Base-by-base conservation (phyloP, 805 yeast genomes). In the Sungouiozyma intestinalis region DNA sequence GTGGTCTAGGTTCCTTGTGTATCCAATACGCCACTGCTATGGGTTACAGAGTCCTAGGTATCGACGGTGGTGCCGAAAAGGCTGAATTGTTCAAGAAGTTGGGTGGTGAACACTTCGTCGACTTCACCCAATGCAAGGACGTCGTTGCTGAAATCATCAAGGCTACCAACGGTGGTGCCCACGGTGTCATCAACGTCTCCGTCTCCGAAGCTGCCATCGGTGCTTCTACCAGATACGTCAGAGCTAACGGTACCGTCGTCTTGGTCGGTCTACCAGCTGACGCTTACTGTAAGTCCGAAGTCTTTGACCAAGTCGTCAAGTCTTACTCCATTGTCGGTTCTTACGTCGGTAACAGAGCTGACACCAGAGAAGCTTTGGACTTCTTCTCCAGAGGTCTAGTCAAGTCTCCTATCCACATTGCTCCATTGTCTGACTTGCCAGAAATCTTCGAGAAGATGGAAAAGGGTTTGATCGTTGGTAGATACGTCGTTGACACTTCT, bases 401-500 rank as follows among this genome's bases (percentile, higher is more conserved):
- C 61, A 70, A 73, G 63, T 74, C 85, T 48, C 84, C 85, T 53
- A 78, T 83, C 68, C 75, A 76, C 69, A 60, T 86, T 63, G 86
- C 79, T 41, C 86, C 87, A 45, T 72, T 85, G 55, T 76, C 86
- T 45, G 77, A 77, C 57, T 71, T 84, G 54, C 77, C 83, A 51
- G 64, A 62, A 44, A 81, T 85, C 49, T 85, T 74, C 70, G 72
- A 77, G 52, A 71, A 76, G 63, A 86, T 86, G 95, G 81, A 74
- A 65, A 72, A 77, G 66, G 94, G 94, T 58, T 76, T 81, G 71
- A 80, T 86, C 58, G 75, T 80, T 52, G 95, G 95, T 62, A 77
- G 95, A 68, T 79, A 79, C 64, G 95, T 85, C 45, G 79, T 85
- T 55, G 94, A 85, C 73, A 78, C 82, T 41, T 63, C 71, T 46